phyloP scores from a whole-genome alignment of 148 eudicot species.

The Chenopodium album region DNA sequence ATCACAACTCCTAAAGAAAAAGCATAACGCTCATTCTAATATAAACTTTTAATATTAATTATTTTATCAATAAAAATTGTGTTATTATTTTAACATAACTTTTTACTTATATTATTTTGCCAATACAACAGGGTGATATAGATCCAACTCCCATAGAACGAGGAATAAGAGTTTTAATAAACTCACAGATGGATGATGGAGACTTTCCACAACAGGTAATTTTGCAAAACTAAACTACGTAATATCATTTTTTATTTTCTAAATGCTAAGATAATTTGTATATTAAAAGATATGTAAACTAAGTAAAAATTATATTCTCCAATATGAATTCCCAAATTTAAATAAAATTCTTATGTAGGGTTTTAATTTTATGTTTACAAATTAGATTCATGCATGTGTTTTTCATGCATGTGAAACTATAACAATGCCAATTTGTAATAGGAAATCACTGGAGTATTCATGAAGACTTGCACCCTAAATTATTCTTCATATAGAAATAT shows the following conservation, averaged over 20 bases:
- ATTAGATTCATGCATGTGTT: background rate
- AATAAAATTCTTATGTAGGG: too few species aligned
- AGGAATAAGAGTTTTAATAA: conserved; percentile 44
- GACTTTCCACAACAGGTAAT: conserved; percentile 69
- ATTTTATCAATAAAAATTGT: too few species aligned
- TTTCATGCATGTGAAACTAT: background rate
- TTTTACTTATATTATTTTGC: background rate
- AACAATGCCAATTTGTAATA: background rate
- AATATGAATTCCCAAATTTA: too few species aligned
- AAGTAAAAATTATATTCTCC: too few species aligned
- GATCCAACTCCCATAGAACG: conserved; percentile 49
- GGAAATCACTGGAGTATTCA: conserved; percentile 49
- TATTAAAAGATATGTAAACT: too few species aligned
- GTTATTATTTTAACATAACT: too few species aligned
- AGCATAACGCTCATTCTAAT: too few species aligned
- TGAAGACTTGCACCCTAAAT: conserved; percentile 41
- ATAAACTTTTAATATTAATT: too few species aligned
- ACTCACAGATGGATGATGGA: conserved; percentile 55
- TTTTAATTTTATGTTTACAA: background rate
- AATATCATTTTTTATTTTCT: too few species aligned
- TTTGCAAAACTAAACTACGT: background rate
- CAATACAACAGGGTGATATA: conserved; percentile 38
- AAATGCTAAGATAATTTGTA: too few species aligned
- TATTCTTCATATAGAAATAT: conserved; percentile 43
- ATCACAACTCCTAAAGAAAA: too few species aligned